Base-by-base conservation (phyloP, 108 stramenopile genomes). In the Cyclotella baltica region DNA sequence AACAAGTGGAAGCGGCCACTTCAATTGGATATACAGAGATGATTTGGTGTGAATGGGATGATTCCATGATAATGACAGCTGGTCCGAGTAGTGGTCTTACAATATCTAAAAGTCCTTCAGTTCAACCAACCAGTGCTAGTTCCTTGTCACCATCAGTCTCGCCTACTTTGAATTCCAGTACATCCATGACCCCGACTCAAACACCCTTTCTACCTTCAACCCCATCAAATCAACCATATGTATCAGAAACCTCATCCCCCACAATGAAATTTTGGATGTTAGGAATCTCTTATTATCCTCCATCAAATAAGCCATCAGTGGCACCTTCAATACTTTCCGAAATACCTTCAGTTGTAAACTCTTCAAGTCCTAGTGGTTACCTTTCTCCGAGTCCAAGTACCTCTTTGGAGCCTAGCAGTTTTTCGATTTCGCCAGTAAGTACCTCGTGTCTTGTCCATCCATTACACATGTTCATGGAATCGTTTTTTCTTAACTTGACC, bases 1-100 rank as follows among this genome's bases (percentile, higher is more conserved):
- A 75, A 34, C 53, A 72, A 52, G 56, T 59, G 34, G 73, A 67
- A 34, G 83, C 87, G 13, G 83, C 83, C 0, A 13, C 2, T 22
- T 57, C 56, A n/a, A 37, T 70, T 35, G 69, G 69, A 22, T 70
- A 70, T 38, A 57, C 46, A 40, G 8, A 68, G 31, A 31, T 27
- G 35, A 0, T n/a, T 16, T 72, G 71, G 71, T 31, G 29, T 61
- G 37, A 25, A 19, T 36, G 27, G 4, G 9, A 18, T 55, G 29
- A 33, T 4, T 22, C 38, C 3, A 22, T 35, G 18, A 6, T n/a
- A n/a, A 48, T 48, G 2, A 48, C n/a, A 48, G 19, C 2, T 1
- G 1, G n/a, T 48, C 47, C 6, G n/a, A 2, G 47, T 16, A 16
- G 6, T 1, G n/a, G 47, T 16, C 47, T 16, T 48, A 6, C 18